Evolutionary conservation across 768 basidiomycete species (phyloP).

Genomic region (Rhodotorula toruloides): DNA sequence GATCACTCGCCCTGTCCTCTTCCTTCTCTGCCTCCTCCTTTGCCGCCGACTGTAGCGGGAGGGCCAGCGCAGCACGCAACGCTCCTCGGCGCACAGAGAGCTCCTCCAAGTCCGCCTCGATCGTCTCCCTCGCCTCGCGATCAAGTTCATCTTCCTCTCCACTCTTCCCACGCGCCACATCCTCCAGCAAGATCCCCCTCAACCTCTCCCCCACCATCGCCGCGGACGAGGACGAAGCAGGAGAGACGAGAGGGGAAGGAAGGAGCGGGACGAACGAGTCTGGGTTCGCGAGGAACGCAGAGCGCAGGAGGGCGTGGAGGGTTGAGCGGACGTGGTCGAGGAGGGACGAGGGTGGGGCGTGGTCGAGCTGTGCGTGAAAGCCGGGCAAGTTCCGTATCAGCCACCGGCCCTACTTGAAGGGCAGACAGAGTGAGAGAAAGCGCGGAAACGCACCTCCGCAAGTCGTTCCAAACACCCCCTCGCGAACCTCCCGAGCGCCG

Average conservation of each 20-base stretch:
- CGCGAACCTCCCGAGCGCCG: constrained; percentile 17
- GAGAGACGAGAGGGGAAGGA: constrained; percentile 20
- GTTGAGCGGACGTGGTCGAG: not conserved
- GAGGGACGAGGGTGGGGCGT: not conserved
- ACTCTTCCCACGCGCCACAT: not conserved
- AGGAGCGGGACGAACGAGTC: constrained; percentile 34
- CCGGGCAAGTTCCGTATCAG: too few relatives aligned
- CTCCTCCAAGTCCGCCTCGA: constrained; percentile 20
- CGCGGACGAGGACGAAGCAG: not conserved
- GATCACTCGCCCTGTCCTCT: not conserved
- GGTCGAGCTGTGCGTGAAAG: not conserved
- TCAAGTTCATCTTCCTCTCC: constrained; percentile 1
- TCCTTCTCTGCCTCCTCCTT: not conserved
- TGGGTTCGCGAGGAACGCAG: constrained; percentile 29
- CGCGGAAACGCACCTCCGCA: not conserved
- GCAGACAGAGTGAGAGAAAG: not conserved
- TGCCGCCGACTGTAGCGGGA: not conserved
- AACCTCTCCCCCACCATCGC: not conserved
- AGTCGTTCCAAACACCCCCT: constrained; percentile 12
- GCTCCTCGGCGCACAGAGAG: not conserved
- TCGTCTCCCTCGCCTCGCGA: constrained; percentile 10
- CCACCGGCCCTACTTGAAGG: too few relatives aligned
- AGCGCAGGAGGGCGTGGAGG: constrained; percentile 19
- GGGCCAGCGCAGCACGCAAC: not conserved
- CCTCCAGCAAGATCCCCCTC: not conserved